Conservation (phyloP, 2,329 filamentous ascomycete genomes). For the Ascochyta clinopodiicola region DNA sequence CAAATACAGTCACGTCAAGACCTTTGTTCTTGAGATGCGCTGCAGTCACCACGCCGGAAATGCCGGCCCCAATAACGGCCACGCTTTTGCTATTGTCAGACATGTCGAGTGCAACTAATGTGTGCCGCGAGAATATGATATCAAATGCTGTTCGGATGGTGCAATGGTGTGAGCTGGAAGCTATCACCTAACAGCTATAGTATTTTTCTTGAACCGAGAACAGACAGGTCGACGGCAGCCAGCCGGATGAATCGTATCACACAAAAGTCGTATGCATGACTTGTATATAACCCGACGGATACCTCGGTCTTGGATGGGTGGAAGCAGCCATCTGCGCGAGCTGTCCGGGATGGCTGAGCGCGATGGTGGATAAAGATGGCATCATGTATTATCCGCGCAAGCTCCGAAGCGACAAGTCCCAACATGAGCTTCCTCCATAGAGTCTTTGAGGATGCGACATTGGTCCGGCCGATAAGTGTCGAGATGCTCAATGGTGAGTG, state of each 20-base stretch:
- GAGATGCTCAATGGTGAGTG: constrained; percentile 29
- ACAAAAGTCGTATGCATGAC: neutral
- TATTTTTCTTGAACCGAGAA: too few species aligned
- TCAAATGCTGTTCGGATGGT: neutral
- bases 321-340: neutral
- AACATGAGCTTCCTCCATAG: neutral
- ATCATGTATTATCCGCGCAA: constrained; percentile 23
- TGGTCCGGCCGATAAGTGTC: constrained; percentile 29
- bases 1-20: constrained; percentile 61
- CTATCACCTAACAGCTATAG: neutral
- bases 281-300: neutral
- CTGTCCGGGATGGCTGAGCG: constrained; percentile 7
- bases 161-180: neutral
- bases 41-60: constrained; percentile 46
- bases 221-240: neutral
- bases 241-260: neutral
- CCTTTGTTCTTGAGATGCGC: constrained; percentile 44
- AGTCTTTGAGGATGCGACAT: neutral
- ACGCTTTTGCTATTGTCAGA: constrained; percentile 27
- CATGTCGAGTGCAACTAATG: constrained; percentile 8
- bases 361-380: constrained; percentile 29
- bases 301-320: neutral
- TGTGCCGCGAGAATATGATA: neutral
- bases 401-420: neutral
- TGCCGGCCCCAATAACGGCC: constrained; percentile 47